Evolutionary conservation across 805 yeast genomes (phyloP).

Genomic region (Wickerhamomyces chaumierensis): DNA sequence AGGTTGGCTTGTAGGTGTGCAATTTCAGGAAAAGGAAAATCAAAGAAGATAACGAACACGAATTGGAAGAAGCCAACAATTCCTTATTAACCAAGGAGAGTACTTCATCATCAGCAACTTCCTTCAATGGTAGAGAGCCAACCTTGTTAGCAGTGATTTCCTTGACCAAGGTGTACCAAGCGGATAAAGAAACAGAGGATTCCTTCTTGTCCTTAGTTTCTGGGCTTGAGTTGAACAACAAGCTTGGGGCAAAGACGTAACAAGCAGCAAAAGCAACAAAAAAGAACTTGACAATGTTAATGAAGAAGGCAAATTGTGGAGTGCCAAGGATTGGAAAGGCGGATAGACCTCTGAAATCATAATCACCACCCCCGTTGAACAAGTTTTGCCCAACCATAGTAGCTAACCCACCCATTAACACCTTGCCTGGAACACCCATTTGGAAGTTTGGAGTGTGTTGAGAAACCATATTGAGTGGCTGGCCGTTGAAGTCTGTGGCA

Average conservation of each 20-base stretch:
- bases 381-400: constrained; percentile 29
- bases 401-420: constrained; percentile 38
- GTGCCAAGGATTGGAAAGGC: constrained; percentile 28
- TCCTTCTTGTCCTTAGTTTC: constrained; percentile 2
- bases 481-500: constrained; percentile 14
- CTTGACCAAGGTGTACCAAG: constrained; percentile 17
- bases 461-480: constrained; percentile 15
- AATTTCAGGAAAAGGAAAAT: constrained; percentile 11
- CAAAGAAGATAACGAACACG: constrained; percentile 3
- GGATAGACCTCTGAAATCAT: constrained; percentile 32
- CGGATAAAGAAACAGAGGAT: constrained; percentile 1
- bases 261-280: constrained; percentile 16
- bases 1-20: constrained; percentile 10
- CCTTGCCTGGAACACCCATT: constrained; percentile 23
- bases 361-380: constrained; percentile 15
- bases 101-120: constrained; percentile 12
- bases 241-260: constrained; percentile 11
- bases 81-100: constrained; percentile 7
- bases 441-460: constrained; percentile 14
- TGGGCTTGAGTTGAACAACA: constrained; percentile 3
- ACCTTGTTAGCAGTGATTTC: constrained; percentile 15
- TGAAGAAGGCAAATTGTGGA: constrained; percentile 18
- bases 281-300: constrained; percentile 16
- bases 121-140: constrained; percentile 8
- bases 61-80: constrained; percentile 4